phyloP scores from a whole-genome alignment of 2,329 filamentous ascomycete genomes.

The Nemania abortiva region DNA sequence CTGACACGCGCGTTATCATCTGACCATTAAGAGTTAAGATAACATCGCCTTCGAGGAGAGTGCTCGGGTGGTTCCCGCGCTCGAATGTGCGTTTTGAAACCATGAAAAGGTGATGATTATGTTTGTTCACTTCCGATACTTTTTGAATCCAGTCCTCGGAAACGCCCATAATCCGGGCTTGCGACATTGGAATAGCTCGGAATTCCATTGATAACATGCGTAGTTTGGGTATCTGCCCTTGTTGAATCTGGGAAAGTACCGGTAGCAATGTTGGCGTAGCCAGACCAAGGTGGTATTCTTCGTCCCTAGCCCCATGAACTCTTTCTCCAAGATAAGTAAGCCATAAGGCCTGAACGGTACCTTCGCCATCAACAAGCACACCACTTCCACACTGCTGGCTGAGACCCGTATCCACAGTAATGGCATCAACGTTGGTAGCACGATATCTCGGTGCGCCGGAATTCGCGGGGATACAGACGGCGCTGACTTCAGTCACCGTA shows the following conservation, averaged over 20 bases:
- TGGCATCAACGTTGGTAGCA: constrained; percentile 94
- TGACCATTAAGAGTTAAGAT: constrained; percentile 91
- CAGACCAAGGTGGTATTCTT: constrained; percentile 95
- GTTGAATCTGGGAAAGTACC: constrained; percentile 87
- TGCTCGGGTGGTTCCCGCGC: constrained; percentile 61
- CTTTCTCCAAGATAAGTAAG: constrained; percentile 96
- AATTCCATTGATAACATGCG: constrained; percentile 95
- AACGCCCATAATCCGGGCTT: constrained; percentile 96
- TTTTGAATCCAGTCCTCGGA: constrained; percentile 95
- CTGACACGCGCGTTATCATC: constrained; percentile 90
- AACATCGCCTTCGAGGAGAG: constrained; percentile 89
- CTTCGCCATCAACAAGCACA: constrained; percentile 89
- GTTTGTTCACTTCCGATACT: constrained; percentile 87
- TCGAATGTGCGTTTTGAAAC: constrained; percentile 88
- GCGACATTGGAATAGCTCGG: constrained; percentile 94
- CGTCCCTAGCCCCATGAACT: constrained; percentile 83
- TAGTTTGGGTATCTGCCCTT: constrained; percentile 81
- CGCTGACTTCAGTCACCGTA: constrained; percentile 95
- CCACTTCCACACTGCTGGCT: constrained; percentile 94
- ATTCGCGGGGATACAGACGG: constrained; percentile 95
- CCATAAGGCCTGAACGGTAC: constrained; percentile 95
- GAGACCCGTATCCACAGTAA: constrained; percentile 94
- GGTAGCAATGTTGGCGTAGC: constrained; percentile 89
- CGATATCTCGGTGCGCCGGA: constrained; percentile 91
- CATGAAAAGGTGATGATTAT: constrained; percentile 98